A percentile compares a stretch with the other conserved stretches of the same genome.
Conservation (phyloP, 163 green algal species). For the Coccomyxa subellipsoidea region DNA sequence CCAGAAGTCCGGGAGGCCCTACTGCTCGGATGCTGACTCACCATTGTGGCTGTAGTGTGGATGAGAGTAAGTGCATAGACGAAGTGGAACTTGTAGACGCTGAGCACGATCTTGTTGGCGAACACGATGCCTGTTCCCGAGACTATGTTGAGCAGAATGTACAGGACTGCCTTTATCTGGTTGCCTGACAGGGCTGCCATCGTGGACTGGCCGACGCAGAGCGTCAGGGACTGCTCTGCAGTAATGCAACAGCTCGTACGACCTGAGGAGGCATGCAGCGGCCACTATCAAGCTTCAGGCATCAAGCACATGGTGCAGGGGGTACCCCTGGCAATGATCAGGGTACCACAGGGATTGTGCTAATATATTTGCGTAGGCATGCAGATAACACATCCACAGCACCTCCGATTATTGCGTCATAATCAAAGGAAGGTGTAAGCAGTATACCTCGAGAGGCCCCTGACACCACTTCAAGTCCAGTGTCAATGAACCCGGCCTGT, state of each 20-base stretch:
- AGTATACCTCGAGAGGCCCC: no score
- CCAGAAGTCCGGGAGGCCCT: not conserved
- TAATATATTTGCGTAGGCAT: no score
- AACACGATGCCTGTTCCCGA: constrained; percentile 49
- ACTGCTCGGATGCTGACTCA: not conserved
- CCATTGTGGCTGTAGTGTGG: not conserved
- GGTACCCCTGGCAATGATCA: no score
- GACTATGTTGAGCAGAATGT: constrained; percentile 3
- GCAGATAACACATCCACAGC: no score
- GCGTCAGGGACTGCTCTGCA: not conserved
- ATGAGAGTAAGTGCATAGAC: constrained; percentile 13
- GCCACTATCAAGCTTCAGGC: not conserved
- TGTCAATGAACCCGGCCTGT: no score
- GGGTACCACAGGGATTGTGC: no score
- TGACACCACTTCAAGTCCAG: no score
- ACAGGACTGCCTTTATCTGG: not conserved
- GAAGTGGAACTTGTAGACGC: constrained; percentile 43
- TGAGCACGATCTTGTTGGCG: constrained; percentile 54
- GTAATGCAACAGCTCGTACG: not conserved
- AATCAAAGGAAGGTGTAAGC: no score
- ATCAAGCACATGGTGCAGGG: not conserved
- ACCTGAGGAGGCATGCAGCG: not conserved
- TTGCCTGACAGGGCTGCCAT: constrained; percentile 31
- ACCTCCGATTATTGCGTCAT: no score
- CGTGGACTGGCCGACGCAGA: not conserved